These are phyloP conservation scores for Aegilops bicornis DNA, from an alignment of 176 grass and related monocot genomes.

Conservation along the genomic window DNA sequence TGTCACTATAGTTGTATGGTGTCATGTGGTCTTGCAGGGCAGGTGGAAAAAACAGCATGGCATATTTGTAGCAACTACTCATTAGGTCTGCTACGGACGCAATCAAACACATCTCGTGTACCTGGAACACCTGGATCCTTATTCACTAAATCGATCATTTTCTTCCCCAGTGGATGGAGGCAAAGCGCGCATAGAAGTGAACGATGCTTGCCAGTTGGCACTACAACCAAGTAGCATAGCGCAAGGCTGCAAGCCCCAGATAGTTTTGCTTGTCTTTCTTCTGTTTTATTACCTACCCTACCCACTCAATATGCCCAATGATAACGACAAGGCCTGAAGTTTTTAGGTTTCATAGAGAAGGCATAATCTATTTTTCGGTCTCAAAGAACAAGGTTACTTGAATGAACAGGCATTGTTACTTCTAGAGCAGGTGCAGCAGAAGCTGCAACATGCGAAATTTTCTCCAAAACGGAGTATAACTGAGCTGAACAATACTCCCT, in stretches of 20 bases:
- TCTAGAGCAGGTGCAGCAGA: background rate
- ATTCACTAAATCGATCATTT: background rate
- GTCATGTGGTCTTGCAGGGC: background rate
- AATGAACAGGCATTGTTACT: background rate
- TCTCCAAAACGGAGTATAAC: background rate
- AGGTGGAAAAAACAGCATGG: background rate
- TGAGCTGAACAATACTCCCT: background rate
- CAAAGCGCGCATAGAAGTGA: background rate
- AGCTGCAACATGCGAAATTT: background rate
- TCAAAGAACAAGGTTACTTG: background rate
- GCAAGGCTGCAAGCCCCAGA: background rate
- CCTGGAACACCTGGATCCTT: background rate
- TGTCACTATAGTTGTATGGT: background rate
- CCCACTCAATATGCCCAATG: background rate
- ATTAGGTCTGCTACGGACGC: background rate
- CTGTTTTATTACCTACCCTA: too few species aligned
- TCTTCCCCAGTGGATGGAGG: background rate
- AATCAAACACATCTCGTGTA: background rate
- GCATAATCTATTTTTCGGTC: too few species aligned
- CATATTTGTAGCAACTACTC: background rate
- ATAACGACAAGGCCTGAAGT: background rate
- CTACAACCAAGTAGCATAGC: slow-evolving; percentile 8
- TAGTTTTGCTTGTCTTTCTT: background rate
- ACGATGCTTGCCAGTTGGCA: background rate
- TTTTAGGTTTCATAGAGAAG: background rate